Evolutionary conservation across 208 protist genomes (phyloP).

Genomic region (Crithidia acanthocephali): DNA sequence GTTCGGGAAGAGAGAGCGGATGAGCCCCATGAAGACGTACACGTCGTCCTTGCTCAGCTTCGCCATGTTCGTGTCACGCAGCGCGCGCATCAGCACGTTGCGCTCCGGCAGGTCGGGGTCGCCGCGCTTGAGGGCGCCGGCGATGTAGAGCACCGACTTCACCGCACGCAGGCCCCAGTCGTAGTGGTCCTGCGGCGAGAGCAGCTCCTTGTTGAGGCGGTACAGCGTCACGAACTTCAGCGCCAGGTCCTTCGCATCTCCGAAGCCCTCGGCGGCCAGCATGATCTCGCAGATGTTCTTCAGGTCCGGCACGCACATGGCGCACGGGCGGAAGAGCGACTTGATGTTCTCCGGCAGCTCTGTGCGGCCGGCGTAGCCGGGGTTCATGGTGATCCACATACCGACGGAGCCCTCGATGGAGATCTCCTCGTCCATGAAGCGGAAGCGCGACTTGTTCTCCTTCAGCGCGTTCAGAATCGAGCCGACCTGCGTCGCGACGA

Average conservation of each 20-base stretch:
- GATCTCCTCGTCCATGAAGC: slow-evolving; percentile 97
- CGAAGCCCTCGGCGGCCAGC: slow-evolving; percentile 98
- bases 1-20: slow-evolving; percentile 97
- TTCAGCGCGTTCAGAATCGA: slow-evolving; percentile 98
- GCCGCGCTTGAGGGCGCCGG: slow-evolving; percentile 96
- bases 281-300: slow-evolving; percentile 99
- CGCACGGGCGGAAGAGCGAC: slow-evolving; percentile 97
- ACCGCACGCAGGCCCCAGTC: slow-evolving; percentile 99
- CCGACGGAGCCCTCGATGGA: slow-evolving; percentile 89
- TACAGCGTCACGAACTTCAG: slow-evolving; percentile 99
- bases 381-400: slow-evolving; percentile 99
- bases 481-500: slow-evolving; percentile 98
- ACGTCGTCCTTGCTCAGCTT: slow-evolving; percentile 98
- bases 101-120: slow-evolving; percentile 96
- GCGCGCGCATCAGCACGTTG: slow-evolving; percentile 97
- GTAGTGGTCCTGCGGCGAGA: slow-evolving; percentile 99
- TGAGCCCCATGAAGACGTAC: slow-evolving; percentile 98
- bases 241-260: slow-evolving; percentile 96
- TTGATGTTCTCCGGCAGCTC: slow-evolving; percentile 98
- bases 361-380: slow-evolving; percentile 96
- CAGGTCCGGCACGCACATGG: slow-evolving; percentile 98
- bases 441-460: slow-evolving; percentile 94
- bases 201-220: slow-evolving; percentile 96
- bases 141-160: slow-evolving; percentile 98
- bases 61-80: slow-evolving; percentile 98